Percentiles rank a stretch among this genome's conserved stretches.
phyloP scores from a whole-genome alignment of 148 eudicot genomes.

The Polygonum maritimum region DNA sequence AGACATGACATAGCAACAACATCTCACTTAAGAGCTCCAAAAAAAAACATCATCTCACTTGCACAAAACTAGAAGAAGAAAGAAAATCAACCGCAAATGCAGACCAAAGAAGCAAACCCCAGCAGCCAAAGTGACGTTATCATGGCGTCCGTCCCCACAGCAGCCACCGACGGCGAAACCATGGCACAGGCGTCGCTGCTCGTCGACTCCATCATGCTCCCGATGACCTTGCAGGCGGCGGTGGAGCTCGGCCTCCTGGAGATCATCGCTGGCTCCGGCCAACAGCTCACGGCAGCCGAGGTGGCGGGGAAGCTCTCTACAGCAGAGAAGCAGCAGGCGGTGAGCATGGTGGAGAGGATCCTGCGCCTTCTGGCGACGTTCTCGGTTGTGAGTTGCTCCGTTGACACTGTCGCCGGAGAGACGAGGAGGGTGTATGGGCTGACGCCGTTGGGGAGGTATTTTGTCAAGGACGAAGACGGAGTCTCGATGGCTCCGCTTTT shows the following conservation, averaged over 20 bases:
- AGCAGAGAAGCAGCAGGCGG: constrained; percentile 19
- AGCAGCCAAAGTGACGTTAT: too few relatives aligned
- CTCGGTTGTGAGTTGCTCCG: constrained; percentile 18
- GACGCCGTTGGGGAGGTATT: constrained; percentile 1
- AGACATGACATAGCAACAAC: too few relatives aligned
- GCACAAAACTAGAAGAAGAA: too few relatives aligned
- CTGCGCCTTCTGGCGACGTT: constrained; percentile 25
- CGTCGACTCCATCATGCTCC: constrained; percentile 6
- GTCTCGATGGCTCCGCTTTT: constrained; percentile 21
- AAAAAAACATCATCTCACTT: too few relatives aligned
- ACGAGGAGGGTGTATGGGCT: constrained; percentile 16
- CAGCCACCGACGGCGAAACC: constrained; percentile 3
- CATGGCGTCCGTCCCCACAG: not conserved
- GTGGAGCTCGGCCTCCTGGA: constrained; percentile 23
- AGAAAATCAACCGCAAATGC: not conserved
- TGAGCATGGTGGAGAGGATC: constrained; percentile 29
- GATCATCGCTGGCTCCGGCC: constrained; percentile 21
- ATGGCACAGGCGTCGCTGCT: constrained; percentile 8
- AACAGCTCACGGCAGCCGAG: constrained; percentile 15
- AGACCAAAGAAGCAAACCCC: not conserved
- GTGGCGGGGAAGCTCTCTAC: constrained; percentile 15
- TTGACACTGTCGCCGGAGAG: not conserved
- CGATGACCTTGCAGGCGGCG: constrained; percentile 20
- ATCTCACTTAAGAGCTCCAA: too few relatives aligned
- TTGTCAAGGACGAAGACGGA: not conserved